These are phyloP conservation scores for Wickerhamiella slavikovae DNA, from an alignment of 805 yeast species.

Conservation along the genomic window DNA sequence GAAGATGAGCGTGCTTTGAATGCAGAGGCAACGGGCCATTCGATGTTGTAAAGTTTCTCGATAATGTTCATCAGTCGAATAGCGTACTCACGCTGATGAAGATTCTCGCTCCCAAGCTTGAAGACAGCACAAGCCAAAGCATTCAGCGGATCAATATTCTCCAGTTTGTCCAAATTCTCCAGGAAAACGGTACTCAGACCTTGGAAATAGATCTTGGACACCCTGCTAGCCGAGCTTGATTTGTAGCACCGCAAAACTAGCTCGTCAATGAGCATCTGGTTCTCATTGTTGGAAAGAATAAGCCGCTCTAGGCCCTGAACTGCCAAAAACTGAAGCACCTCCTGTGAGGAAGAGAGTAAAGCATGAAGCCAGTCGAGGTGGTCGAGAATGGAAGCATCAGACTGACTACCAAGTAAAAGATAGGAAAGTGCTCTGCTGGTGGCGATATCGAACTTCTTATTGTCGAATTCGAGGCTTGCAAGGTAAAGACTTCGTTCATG, in stretches of 20 bases:
- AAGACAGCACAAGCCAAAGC: constrained; percentile 56
- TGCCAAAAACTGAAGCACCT: constrained; percentile 44
- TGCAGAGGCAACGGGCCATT: constrained; percentile 34
- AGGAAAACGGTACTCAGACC: constrained; percentile 47
- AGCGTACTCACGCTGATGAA: constrained; percentile 50
- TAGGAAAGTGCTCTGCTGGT: constrained; percentile 73
- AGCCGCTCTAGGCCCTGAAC: constrained; percentile 50
- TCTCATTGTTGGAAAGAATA: constrained; percentile 35
- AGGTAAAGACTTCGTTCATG: constrained; percentile 9
- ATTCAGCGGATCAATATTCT: constrained; percentile 30
- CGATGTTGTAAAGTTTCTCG: constrained; percentile 38
- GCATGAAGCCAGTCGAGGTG: constrained; percentile 60
- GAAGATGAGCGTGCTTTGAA: constrained; percentile 59
- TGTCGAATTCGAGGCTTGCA: constrained; percentile 45
- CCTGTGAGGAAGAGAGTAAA: constrained; percentile 32
- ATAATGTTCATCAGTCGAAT: constrained; percentile 45
- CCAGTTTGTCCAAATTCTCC: constrained; percentile 27
- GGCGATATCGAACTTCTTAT: constrained; percentile 43
- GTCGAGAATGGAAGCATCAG: constrained; percentile 6
- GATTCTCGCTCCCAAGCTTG: constrained; percentile 55
- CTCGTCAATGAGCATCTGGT: constrained; percentile 30
- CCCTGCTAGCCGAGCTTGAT: constrained; percentile 25
- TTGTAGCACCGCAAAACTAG: constrained; percentile 54
- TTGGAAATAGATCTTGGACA: constrained; percentile 49
- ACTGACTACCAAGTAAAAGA: constrained; percentile 31